Evolutionary conservation across 257 asterid genomes (phyloP).

Genomic region (Solanum chmielewskii): DNA sequence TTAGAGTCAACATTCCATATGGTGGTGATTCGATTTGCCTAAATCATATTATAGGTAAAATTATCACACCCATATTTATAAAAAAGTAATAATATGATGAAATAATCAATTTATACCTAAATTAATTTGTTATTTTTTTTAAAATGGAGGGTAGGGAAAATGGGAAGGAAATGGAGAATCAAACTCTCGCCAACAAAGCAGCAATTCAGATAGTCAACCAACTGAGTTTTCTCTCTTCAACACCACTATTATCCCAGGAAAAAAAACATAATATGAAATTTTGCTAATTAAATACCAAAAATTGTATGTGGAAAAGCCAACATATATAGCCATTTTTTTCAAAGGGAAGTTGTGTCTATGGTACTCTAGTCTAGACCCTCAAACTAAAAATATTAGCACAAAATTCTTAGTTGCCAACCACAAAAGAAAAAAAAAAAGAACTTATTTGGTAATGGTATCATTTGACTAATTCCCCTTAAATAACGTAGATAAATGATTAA

Average conservation of each 20-base stretch:
- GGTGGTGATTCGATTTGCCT: background rate
- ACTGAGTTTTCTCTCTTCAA: background rate
- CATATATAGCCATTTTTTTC: background rate
- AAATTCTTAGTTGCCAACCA: background rate
- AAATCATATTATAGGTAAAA: background rate
- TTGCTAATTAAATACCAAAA: background rate
- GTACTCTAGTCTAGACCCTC: background rate
- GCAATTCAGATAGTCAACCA: background rate
- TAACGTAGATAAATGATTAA: background rate
- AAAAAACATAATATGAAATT: background rate
- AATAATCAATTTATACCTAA: background rate
- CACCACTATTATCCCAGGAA: background rate
- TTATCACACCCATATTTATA: background rate
- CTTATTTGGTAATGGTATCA: background rate
- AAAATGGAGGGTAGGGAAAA: background rate
- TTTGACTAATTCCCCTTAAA: background rate
- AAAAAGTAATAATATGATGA: background rate
- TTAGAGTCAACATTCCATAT: background rate
- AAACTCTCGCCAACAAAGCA: too few species aligned
- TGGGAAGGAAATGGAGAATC: fast-evolving
- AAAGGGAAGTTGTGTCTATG: background rate
- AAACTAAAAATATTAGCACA: background rate
- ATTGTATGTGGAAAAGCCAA: background rate
- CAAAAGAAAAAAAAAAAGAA: background rate
- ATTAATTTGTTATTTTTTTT: background rate